Conservation (phyloP, 2,329 filamentous ascomycete species). For the Penicillium sp. region DNA sequence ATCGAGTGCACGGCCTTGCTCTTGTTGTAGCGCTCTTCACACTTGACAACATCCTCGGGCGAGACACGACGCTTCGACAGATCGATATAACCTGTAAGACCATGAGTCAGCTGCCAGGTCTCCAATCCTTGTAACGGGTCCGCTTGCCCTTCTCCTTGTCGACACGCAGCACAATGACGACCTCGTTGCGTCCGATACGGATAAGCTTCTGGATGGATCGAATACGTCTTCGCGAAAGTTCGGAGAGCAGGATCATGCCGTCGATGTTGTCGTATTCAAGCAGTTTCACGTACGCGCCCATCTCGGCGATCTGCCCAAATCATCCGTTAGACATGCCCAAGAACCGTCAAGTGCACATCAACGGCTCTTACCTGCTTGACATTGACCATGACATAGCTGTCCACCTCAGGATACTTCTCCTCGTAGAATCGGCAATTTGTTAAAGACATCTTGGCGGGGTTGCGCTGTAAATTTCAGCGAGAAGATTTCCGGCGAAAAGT, state of each 20-base stretch:
- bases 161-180: conserved; percentile 95
- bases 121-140: conserved; percentile 2
- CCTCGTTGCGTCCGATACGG: conserved; percentile 94
- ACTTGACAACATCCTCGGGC: conserved; percentile 95
- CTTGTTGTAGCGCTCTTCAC: conserved; percentile 99
- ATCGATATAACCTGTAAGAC: conserved; percentile 79
- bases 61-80: conserved; percentile 97
- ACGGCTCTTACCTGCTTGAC: conserved; percentile 75
- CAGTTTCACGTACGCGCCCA: conserved; percentile 99
- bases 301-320: conserved; percentile 79
- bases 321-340: conserved; percentile 3
- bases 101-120: conserved; percentile 19
- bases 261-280: conserved; percentile 99
- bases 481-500: conserved; percentile 5
- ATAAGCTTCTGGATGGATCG: conserved; percentile 99
- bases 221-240: conserved; percentile 96
- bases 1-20: conserved; percentile 99
- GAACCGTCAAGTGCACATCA: neutral
- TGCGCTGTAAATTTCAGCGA: conserved; percentile 28
- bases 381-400: conserved; percentile 99
- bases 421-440: conserved; percentile 97
- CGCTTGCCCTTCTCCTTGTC: conserved; percentile 92
- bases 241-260: conserved; percentile 98
- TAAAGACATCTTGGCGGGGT: conserved; percentile 77
- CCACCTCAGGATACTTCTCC: conserved; percentile 96